These are phyloP conservation scores for Phoma herbarum DNA, from an alignment of 2,329 filamentous ascomycete genomes.

Conservation along the genomic window DNA sequence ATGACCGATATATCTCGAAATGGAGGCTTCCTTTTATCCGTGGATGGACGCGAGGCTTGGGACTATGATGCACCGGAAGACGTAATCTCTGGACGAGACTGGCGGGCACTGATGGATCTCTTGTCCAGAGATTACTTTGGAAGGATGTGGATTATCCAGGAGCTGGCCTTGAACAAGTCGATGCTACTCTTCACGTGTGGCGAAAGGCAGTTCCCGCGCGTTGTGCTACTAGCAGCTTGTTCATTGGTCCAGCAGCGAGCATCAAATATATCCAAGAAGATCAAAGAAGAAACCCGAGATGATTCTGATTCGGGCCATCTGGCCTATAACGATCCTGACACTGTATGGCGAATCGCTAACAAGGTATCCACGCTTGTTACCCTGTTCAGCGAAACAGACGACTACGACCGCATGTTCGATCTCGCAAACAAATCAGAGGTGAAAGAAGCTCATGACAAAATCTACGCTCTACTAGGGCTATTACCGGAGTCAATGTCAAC, in stretches of 20 bases:
- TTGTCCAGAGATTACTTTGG: background rate
- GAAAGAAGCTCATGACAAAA: background rate
- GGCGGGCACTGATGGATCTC: background rate
- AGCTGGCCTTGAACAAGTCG: conserved; percentile 1
- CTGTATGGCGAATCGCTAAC: background rate
- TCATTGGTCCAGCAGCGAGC: background rate
- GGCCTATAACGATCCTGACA: background rate
- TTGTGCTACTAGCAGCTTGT: no score
- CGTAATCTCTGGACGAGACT: background rate
- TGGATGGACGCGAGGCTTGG: background rate
- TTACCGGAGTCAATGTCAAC: no score
- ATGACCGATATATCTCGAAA: background rate
- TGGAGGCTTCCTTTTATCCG: background rate
- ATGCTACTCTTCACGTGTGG: background rate
- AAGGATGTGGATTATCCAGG: conserved; percentile 14
- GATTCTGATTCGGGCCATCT: no score
- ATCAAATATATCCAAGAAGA: no score
- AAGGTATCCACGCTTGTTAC: no score
- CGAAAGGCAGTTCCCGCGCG: no score
- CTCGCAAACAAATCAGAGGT: background rate
- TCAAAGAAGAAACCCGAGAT: no score
- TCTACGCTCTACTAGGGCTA: background rate
- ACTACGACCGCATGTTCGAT: background rate
- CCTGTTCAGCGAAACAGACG: no score
- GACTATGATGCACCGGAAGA: no score